Conservation (phyloP, 257 asterid genomes). For the Primulina tabacum region DNA sequence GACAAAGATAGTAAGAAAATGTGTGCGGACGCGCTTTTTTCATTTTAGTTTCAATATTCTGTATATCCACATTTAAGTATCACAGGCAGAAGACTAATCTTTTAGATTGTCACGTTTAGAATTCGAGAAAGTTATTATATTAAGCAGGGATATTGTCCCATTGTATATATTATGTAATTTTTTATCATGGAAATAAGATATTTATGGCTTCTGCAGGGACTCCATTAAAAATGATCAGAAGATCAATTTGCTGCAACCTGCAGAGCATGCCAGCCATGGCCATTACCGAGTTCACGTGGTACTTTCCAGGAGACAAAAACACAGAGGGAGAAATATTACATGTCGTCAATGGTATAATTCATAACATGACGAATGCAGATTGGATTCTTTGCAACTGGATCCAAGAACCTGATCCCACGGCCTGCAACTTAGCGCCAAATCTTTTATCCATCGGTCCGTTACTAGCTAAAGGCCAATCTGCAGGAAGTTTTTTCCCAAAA, state of each 20-base stretch:
- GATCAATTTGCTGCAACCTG: slow-evolving; percentile 25
- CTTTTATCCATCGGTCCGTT: slow-evolving; percentile 53
- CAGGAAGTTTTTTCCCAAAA: slow-evolving; percentile 40
- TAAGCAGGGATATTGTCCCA: no score
- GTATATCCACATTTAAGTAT: no score
- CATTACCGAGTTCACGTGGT: slow-evolving; percentile 42
- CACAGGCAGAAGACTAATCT: no score
- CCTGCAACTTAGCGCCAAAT: slow-evolving; percentile 26
- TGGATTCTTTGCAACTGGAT: slow-evolving; percentile 56
- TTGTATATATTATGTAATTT: no score
- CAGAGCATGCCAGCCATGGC: slow-evolving; percentile 42
- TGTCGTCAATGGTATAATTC: background rate
- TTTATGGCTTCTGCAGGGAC: slow-evolving; percentile 34
- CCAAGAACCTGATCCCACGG: slow-evolving; percentile 34
- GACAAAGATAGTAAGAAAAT: slow-evolving; percentile 36
- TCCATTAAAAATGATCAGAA: slow-evolving; percentile 33
- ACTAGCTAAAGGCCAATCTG: slow-evolving; percentile 31
- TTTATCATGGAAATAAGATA: no score
- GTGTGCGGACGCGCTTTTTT: no score
- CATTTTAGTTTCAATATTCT: no score
- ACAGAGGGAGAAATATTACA: slow-evolving; percentile 31
- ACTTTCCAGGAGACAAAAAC: slow-evolving; percentile 35
- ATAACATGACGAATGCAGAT: slow-evolving; percentile 29
- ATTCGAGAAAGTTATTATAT: no score
- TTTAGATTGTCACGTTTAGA: no score